Percentiles rank a stretch among this genome's conserved stretches.
Conservation (phyloP, 495 filamentous ascomycete species). For the Neurospora sp. region DNA sequence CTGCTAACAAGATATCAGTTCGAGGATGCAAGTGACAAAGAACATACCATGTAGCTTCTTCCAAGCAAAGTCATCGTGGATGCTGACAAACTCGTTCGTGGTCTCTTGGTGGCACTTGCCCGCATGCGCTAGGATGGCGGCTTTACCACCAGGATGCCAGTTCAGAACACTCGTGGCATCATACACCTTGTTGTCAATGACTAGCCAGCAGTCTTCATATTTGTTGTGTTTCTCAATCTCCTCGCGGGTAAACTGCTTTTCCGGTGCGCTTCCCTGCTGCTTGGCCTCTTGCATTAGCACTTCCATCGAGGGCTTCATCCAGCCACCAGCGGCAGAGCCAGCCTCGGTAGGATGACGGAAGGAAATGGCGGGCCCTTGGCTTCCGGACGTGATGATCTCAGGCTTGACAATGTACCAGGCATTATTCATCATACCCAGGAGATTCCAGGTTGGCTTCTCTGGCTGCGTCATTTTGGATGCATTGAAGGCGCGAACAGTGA, state of each 20-base stretch:
- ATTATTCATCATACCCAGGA: constrained; percentile 12
- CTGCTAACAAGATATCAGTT: too few relatives aligned
- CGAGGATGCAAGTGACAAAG: too few relatives aligned
- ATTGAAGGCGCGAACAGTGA: constrained; percentile 4
- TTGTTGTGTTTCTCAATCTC: constrained; percentile 55
- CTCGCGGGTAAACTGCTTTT: constrained; percentile 10
- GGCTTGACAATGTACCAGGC: constrained; percentile 9
- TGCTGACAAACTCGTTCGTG: constrained; percentile 4
- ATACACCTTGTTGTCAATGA: constrained; percentile 63
- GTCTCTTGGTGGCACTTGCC: constrained; percentile 7
- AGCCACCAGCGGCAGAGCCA: constrained; percentile 1
- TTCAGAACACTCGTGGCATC: constrained; percentile 62
- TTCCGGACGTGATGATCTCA: not conserved
- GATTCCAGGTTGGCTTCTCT: constrained; percentile 1
- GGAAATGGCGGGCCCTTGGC: not conserved
- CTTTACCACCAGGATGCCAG: constrained; percentile 59
- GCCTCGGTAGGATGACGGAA: constrained; percentile 10
- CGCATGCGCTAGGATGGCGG: constrained; percentile 16
- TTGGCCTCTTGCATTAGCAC: constrained; percentile 3
- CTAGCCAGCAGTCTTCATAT: constrained; percentile 57
- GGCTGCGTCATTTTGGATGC: constrained; percentile 7
- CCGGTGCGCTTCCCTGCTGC: not conserved
- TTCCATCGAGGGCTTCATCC: constrained; percentile 10
- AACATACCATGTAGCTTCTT: constrained; percentile 2
- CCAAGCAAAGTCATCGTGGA: constrained; percentile 6